Conservation (phyloP, 148 eudicot genomes). For the Vaccinium corymbosum region DNA sequence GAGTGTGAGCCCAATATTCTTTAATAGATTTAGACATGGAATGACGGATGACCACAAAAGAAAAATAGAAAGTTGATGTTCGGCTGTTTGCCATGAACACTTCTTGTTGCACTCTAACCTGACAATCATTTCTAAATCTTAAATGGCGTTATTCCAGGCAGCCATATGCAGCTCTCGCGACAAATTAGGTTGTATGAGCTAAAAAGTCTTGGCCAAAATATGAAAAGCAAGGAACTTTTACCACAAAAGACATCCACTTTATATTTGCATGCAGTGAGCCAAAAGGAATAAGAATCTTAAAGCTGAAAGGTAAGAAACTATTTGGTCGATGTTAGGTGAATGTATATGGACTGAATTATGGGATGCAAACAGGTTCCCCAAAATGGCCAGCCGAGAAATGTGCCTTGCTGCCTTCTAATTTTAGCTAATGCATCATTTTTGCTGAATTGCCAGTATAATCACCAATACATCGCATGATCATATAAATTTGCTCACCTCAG, state of each 20-base stretch:
- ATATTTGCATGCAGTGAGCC: not conserved
- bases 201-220: not conserved
- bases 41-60: not conserved
- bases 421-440: not conserved
- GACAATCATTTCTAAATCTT: not conserved
- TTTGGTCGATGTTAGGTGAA: not conserved
- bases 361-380: not conserved
- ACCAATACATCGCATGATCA: not conserved
- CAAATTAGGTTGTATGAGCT: not conserved
- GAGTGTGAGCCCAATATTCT: not conserved
- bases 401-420: not conserved
- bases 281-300: not conserved
- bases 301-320: not conserved
- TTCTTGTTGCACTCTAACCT: not conserved
- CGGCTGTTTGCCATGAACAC: not conserved
- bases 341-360: not conserved
- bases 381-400: not conserved
- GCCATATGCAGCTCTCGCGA: not conserved
- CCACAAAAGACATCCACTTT: not conserved
- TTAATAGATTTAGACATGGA: not conserved
- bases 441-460: not conserved
- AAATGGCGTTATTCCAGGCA: not conserved
- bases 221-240: not conserved
- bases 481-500: slow-evolving; percentile 52
- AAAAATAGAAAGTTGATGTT: not conserved